phyloP scores from a whole-genome alignment of 441 rosid genomes.

The Corymbia citriodora region DNA sequence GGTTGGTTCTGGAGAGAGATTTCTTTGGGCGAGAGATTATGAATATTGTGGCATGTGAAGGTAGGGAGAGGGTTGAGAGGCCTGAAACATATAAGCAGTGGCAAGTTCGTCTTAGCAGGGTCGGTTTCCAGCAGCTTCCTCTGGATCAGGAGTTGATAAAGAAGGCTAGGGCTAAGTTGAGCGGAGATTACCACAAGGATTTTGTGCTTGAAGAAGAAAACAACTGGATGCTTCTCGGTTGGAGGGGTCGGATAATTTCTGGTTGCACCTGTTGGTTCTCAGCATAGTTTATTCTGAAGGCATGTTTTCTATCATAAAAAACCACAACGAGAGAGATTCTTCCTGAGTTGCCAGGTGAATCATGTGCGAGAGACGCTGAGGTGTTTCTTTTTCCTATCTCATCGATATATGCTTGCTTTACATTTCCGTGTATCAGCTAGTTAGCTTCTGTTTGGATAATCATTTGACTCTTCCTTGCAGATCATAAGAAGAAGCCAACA shows the following conservation, averaged over 20 bases:
- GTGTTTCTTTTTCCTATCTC: background rate
- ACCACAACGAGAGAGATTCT: background rate
- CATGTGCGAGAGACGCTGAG: background rate
- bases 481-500: background rate
- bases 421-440: background rate
- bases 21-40: conserved; percentile 49
- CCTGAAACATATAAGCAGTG: conserved; percentile 84
- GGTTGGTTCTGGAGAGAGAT: conserved; percentile 58
- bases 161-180: conserved; percentile 26
- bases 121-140: conserved; percentile 56
- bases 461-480: background rate
- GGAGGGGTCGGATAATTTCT: conserved; percentile 69
- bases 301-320: background rate
- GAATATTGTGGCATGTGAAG: conserved; percentile 34
- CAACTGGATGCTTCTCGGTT: conserved; percentile 70
- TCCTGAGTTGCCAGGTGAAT: background rate
- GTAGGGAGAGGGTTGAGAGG: conserved; percentile 56
- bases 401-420: background rate
- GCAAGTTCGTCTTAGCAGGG: conserved; percentile 52
- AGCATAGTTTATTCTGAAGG: background rate
- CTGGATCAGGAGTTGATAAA: conserved; percentile 30
- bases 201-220: conserved; percentile 58
- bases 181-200: conserved; percentile 57
- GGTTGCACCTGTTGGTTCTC: conserved; percentile 52
- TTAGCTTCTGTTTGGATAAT: background rate